These are phyloP conservation scores for Xylariaceae sp. DNA, from an alignment of 2,329 filamentous ascomycete species.

Conservation along the genomic window DNA sequence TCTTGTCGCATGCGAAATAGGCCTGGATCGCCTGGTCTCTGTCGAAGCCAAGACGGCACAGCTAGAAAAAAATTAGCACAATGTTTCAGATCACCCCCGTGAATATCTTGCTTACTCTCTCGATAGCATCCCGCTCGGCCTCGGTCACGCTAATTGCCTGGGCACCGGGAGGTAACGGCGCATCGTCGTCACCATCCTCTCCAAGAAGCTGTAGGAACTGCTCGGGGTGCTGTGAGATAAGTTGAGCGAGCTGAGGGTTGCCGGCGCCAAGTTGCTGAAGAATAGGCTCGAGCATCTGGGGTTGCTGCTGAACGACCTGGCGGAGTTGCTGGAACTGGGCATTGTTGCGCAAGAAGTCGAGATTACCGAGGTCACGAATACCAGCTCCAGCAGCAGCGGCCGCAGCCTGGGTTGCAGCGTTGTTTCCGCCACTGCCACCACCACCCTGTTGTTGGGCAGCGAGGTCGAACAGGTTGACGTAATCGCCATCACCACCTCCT, in stretches of 20 bases:
- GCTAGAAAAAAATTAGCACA: constrained; percentile 42
- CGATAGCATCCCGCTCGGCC: constrained; percentile 95
- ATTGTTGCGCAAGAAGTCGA: constrained; percentile 93
- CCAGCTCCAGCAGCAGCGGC: constrained; percentile 48
- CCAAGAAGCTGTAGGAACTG: constrained; percentile 88
- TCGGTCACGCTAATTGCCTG: constrained; percentile 89
- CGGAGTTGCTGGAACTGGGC: constrained; percentile 97
- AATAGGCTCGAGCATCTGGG: constrained; percentile 97
- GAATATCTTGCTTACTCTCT: constrained; percentile 62
- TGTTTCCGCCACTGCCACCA: constrained; percentile 39
- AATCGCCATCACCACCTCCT: constrained; percentile 45
- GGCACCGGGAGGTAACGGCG: constrained; percentile 78
- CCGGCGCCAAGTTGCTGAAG: constrained; percentile 92
- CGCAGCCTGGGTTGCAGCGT: constrained; percentile 40
- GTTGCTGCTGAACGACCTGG: constrained; percentile 95
- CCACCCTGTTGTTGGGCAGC: constrained; percentile 69
- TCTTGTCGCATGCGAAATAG: constrained; percentile 99
- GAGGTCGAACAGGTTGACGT: constrained; percentile 87
- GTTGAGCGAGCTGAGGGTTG: constrained; percentile 88
- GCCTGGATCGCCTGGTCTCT: constrained; percentile 93
- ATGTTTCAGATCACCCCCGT: constrained; percentile 2
- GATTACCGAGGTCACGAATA: constrained; percentile 60
- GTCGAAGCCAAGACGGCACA: constrained; percentile 90
- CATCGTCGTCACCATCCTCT: constrained; percentile 82
- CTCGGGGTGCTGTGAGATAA: constrained; percentile 88